Conservation (phyloP, 1,284 basidiomycete species). For the Thecaphora thlaspeos region DNA sequence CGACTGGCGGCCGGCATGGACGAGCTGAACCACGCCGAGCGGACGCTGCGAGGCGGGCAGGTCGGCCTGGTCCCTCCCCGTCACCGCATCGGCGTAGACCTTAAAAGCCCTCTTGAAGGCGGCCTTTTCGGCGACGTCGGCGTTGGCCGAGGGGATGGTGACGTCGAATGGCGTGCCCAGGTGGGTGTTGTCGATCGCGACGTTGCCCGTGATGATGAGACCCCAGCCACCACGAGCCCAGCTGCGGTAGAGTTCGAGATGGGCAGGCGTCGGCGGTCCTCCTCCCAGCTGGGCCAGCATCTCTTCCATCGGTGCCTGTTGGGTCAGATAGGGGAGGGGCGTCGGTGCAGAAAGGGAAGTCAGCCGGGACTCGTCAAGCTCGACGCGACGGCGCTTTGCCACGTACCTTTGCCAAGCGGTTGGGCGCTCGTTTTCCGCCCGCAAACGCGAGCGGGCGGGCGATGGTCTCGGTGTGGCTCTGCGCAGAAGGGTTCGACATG, state of each 20-base stretch:
- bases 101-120: slow-evolving; percentile 50
- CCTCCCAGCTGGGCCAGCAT: slow-evolving; percentile 45
- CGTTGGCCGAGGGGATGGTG: slow-evolving; percentile 62
- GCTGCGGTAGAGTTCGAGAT: slow-evolving; percentile 69
- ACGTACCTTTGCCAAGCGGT: slow-evolving; percentile 63
- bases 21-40: slow-evolving; percentile 71
- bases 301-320: slow-evolving; percentile 51
- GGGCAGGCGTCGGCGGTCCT: slow-evolving; percentile 57
- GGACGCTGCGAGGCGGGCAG: slow-evolving; percentile 56
- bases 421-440: slow-evolving; percentile 61
- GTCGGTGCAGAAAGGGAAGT: not conserved
- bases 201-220: slow-evolving; percentile 82
- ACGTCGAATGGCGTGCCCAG: slow-evolving; percentile 80
- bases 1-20: slow-evolving; percentile 83
- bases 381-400: too few species aligned
- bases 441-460: slow-evolving; percentile 64
- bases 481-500: too few species aligned
- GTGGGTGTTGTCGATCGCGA: slow-evolving; percentile 72
- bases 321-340: too few species aligned
- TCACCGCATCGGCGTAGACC: slow-evolving; percentile 38
- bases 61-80: slow-evolving; percentile 28
- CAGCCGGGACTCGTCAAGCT: too few species aligned
- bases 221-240: slow-evolving; percentile 83
- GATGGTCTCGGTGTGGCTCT: slow-evolving; percentile 38
- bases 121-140: slow-evolving; percentile 49